phyloP scores from a whole-genome alignment of 2,329 filamentous ascomycete species.

The Trichoderma afroharzianum region DNA sequence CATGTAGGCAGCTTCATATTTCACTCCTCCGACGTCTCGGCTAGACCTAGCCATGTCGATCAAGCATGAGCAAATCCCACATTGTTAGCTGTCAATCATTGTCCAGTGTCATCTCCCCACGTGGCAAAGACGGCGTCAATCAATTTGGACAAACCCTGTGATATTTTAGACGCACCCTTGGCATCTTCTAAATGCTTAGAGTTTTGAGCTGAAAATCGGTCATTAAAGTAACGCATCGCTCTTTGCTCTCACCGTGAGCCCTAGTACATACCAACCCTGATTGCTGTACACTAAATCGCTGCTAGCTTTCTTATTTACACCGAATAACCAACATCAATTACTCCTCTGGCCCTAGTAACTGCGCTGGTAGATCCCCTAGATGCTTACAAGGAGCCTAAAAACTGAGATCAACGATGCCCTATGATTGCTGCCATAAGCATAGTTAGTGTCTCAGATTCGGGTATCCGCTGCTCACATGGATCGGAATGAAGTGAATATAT shows the following conservation, averaged over 20 bases:
- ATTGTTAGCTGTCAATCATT: background rate
- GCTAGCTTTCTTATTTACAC: background rate
- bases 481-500: background rate
- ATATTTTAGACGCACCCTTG: background rate
- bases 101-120: background rate
- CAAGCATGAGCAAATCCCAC: background rate
- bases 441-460: background rate
- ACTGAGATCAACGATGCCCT: background rate
- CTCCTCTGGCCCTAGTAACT: background rate
- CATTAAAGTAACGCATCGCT: background rate
- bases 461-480: background rate
- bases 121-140: background rate
- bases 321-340: background rate
- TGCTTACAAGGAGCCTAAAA: background rate
- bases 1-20: background rate
- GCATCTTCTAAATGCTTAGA: background rate
- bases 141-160: background rate
- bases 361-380: background rate
- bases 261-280: background rate
- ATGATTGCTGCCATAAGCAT: background rate
- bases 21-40: background rate
- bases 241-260: background rate
- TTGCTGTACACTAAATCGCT: background rate
- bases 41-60: background rate
- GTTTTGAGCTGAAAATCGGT: background rate